Base-by-base conservation (phyloP, 2,329 filamentous ascomycete genomes). In the Sporothrix pseudoabietina region DNA sequence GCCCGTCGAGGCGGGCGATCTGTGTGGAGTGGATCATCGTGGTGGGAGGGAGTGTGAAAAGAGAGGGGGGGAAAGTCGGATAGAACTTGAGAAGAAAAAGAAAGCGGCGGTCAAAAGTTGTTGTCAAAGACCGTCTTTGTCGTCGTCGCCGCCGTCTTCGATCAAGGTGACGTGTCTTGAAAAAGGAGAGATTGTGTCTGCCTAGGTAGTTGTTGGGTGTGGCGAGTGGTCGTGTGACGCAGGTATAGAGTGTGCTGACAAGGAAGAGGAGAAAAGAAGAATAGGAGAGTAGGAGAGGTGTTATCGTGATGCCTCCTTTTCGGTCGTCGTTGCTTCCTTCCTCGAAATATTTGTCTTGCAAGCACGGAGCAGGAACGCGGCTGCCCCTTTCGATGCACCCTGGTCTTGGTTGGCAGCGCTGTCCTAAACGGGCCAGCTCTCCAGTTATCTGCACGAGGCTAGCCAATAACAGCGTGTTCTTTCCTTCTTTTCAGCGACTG, bases 1-100 rank as follows among this genome's bases (percentile, higher is more conserved):
- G 89, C 87, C 95, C 95, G 84, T 98, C 96, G 70, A 98, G 88
- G 83, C 96, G 89, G 77, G 94, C 92, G 84, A 99, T 97, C 84
- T 97, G 93, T 71, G 95, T 99, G 79, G 94, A 96, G 82, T 89
- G 90, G 79, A 97, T 95, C 94, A 95, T 96, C 35, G 77, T 82
- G 41, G 69, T 77, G 55, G 26, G 70, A 41, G 30, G 9, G 9
- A 39, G 47, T 0, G 9, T 1, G 22, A 44, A 12, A 19, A 32
- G 10, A 44, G 22, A 66, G 12, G 22, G 19, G 8, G n/a, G 26
- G 39, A 44, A 6, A 22, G 52, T 30, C 22, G 52, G 14, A 26
- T 35, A 4, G 35, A n/a, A 55, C 5, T 52, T 16, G 32, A 22
- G 47, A 26, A 57, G 9, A 19, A 30, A 10, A 39, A n/a, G 47